Base-by-base conservation (phyloP, 1,139 yeast genomes). In the Geotrichum reessii region DNA sequence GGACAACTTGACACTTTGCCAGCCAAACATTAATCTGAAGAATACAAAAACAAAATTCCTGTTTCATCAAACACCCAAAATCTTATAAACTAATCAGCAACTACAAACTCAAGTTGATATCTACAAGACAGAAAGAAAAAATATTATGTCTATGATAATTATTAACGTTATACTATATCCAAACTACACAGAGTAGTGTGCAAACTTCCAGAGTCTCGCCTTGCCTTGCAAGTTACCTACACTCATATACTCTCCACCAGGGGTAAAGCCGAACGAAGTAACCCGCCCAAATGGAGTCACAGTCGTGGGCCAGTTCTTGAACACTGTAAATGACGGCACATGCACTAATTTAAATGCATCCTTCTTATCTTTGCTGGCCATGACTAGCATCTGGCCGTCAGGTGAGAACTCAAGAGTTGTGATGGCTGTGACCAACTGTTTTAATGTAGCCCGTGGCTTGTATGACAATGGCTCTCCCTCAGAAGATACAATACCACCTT, bases 211-310 rank as follows among this genome's bases (percentile, higher is more conserved):
- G 61, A 93, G 78, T 63, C 98, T 84, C 11, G 87, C 96, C 69
- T 83, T 85, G 11, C 99, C 99, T 31, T 83, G 87, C 67, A 90
- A 96, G 68, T 92, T 93, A 62, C 97, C 99, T 1, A 91, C 81
- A 19, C 93, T 90, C 61, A 93, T 73, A 85, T 91, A 83, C 72
- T 90, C 93, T 60, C 85, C 83, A 63, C 84, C 84, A 28, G 96
- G 92, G 28, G 95, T 84, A 72, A 92, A 92, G 11, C 84, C 81
- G 3, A 84, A 86, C n/a, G 86, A 75, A 0, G 97, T 89, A 49
- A 95, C 97, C 65, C 86, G 84, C 27, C 99, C 99, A 64, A 95
- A 80, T 3, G 99, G 99, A 0, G 99, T 92, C 8, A 91, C 93
- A 59, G 93, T 85, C 1, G 98, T 93, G 22, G 99, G 99, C 99